phyloP scores from a whole-genome alignment of 768 basidiomycete genomes.

The Mycena sanguinolenta region DNA sequence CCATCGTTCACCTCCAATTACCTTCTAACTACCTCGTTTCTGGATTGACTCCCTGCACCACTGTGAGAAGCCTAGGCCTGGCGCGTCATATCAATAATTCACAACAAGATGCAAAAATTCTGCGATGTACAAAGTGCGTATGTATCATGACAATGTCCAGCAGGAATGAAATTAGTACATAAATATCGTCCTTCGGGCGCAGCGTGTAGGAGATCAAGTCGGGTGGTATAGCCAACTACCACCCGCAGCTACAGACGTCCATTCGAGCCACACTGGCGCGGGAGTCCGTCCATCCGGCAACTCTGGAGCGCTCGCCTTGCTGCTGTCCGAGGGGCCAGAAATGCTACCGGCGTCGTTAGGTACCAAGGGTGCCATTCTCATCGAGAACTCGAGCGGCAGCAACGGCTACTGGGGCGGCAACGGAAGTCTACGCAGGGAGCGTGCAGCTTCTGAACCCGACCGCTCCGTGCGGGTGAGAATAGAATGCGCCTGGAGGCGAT shows the following conservation, averaged over 20 bases:
- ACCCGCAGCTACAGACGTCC: too few relatives aligned
- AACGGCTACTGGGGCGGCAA: constrained; percentile 19
- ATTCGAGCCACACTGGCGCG: not conserved
- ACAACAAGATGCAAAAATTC: not conserved
- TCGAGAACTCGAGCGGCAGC: not conserved
- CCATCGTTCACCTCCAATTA: too few relatives aligned
- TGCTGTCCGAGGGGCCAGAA: not conserved
- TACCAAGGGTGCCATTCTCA: not conserved
- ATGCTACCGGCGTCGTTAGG: not conserved
- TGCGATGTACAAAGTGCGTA: not conserved
- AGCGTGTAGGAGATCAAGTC: not conserved
- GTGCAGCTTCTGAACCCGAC: not conserved
- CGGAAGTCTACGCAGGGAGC: constrained; percentile 30
- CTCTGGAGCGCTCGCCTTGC: too few relatives aligned
- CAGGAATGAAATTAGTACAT: constrained; percentile 5
- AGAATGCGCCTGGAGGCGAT: not conserved
- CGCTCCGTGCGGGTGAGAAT: not conserved
- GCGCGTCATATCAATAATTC: not conserved
- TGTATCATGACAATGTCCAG: constrained; percentile 2
- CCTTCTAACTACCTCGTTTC: too few relatives aligned
- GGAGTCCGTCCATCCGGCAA: not conserved
- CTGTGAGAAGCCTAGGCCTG: too few relatives aligned
- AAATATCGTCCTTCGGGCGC: not conserved
- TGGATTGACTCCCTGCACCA: too few relatives aligned
- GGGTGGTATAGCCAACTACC: too few relatives aligned